Evolutionary conservation across 768 basidiomycete genomes (phyloP), one percentile per base, ranked within the genome.

Genomic region (Trichaptum fuscoviolaceum): DNA sequence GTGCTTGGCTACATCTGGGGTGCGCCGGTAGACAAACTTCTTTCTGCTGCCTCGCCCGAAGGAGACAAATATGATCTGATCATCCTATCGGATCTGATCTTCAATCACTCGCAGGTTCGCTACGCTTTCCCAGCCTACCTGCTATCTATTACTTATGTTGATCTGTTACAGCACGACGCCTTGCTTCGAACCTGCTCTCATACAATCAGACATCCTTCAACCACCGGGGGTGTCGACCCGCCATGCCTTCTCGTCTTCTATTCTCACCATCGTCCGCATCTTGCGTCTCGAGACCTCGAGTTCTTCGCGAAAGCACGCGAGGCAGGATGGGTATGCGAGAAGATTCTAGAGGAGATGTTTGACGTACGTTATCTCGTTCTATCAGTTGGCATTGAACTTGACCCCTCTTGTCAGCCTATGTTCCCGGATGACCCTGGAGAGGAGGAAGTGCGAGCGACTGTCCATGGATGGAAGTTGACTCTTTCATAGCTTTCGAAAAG

Each of bases 21-120:
- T 0, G 81, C 82, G 15, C 71, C 85, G 0, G 80, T 87, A 3
- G 67, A 77, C 9, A 75, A 80, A 0, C 77, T 92, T 7, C 70
- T 88, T 75, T 9, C 63, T 73, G 7, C 70, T 78, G 1, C 66
- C 58, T 30, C 62, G 24, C 68, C 65, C 7, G 70, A 73, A 6
- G 35, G 69, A 4, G 68, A 67, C 36, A 76, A 78, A 34, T 98
- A 93, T 71, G 87, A 96, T 71, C 72, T 96, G 24, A 83, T 98
- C 64, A 87, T 99, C 67, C 81, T 98, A 65, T 96, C 94, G 1
- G 96, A 99, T 77, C 85, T 99, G 35, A 85, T 98, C 35, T 97
- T 96, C 77, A 97, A 96, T 71, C 95, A 96, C 71, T 95, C 95
- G 0, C 93, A 96, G 80, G 93, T 90, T 68, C 36, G 79, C 66